Percentiles rank a stretch among this genome's conserved stretches.
Conservation (phyloP, 495 filamentous ascomycete genomes). For the Penicillium desertorum region DNA sequence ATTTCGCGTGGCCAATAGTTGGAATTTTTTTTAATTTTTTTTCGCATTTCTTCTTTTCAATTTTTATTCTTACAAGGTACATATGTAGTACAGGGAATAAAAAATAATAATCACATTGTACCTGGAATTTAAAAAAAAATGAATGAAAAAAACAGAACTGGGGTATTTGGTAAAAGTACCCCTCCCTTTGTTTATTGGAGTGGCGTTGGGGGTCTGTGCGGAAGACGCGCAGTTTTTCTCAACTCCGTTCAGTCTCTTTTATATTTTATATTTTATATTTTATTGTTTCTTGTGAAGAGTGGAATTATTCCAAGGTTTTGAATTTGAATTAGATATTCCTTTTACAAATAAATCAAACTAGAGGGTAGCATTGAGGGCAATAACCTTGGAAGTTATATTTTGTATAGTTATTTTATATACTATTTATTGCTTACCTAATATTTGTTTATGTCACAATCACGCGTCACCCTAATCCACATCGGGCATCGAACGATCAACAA, state of each 20-base stretch:
- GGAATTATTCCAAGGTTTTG: no score
- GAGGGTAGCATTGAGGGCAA: no score
- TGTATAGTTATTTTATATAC: background rate
- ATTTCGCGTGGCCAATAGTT: slow-evolving; percentile 11
- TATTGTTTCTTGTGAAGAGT: no score
- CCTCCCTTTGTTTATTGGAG: slow-evolving; percentile 9
- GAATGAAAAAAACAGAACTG: background rate
- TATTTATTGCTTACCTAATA: slow-evolving; percentile 24
- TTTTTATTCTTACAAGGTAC: no score
- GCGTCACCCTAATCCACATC: slow-evolving; percentile 31
- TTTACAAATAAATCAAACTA: no score
- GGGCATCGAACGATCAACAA: slow-evolving; percentile 32
- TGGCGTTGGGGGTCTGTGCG: slow-evolving; percentile 5
- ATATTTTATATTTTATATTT: no score
- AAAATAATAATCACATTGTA: background rate
- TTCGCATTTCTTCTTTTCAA: background rate
- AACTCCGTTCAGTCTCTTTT: no score
- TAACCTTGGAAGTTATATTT: background rate
- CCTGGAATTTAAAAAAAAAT: background rate
- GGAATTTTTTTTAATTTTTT: background rate
- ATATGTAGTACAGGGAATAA: no score
- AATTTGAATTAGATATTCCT: no score
- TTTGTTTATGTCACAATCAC: slow-evolving; percentile 31
- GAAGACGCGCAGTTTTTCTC: no score
- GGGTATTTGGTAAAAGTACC: background rate